Conservation (phyloP, 2,329 filamentous ascomycete species). For the Colletotrichum viniferum region DNA sequence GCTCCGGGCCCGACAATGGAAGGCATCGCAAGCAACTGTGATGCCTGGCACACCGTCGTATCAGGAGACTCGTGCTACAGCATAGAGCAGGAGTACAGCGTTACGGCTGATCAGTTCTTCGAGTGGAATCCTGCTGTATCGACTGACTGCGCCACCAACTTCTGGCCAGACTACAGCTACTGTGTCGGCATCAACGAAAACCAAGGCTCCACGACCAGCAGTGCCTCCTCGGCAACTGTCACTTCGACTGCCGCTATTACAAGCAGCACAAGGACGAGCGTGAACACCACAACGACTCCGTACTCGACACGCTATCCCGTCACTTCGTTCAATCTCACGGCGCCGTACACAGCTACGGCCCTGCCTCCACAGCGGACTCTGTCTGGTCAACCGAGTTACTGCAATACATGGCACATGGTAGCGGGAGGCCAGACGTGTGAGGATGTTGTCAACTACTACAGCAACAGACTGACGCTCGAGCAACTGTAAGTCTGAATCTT, state of each 20-base stretch:
- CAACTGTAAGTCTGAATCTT: background rate
- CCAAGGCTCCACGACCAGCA: background rate
- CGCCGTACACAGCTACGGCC: background rate
- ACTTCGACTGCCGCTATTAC: background rate
- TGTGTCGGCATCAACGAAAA: constrained; percentile 26
- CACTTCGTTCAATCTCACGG: constrained; percentile 4
- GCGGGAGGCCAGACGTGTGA: background rate
- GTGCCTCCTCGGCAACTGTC: background rate
- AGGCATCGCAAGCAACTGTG: background rate
- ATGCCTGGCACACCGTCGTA: background rate
- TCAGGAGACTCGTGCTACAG: background rate
- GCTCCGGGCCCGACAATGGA: background rate
- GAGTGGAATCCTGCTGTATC: background rate
- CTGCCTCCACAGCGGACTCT: background rate
- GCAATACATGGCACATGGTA: background rate
- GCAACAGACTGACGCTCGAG: background rate
- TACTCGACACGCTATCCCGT: constrained; percentile 6
- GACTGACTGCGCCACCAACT: constrained; percentile 26
- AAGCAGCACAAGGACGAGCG: constrained; percentile 3
- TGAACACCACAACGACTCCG: background rate
- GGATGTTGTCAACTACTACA: background rate
- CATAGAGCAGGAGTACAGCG: background rate
- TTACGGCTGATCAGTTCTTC: background rate
- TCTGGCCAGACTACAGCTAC: constrained; percentile 27
- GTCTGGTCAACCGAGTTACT: background rate